A percentile compares a stretch with the other conserved stretches of the same genome.
These are phyloP conservation scores for Dysphania ambrosioides DNA, from an alignment of 148 eudicot species.

Conservation along the genomic window DNA sequence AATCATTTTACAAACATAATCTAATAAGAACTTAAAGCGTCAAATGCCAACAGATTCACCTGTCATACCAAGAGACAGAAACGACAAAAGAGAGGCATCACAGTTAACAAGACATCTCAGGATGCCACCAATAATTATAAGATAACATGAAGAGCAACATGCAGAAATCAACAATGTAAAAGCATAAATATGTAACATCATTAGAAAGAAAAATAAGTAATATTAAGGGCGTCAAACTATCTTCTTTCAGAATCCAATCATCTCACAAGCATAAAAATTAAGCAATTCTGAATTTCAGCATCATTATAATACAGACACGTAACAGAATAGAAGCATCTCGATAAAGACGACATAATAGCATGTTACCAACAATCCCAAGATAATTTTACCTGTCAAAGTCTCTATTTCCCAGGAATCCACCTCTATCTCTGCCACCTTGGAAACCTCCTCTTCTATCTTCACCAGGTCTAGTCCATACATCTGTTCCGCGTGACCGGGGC, in stretches of 20 bases:
- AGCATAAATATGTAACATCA: too few species aligned
- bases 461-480: constrained; percentile 57
- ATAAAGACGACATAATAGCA: background rate
- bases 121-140: background rate
- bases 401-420: constrained; percentile 60
- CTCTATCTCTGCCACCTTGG: constrained; percentile 76
- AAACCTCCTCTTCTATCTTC: constrained; percentile 66
- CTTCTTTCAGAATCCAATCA: background rate
- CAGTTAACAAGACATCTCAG: background rate
- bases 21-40: too few species aligned
- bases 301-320: background rate
- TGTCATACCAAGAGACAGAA: background rate
- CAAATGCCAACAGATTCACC: background rate
- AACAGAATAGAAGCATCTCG: background rate
- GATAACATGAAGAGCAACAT: background rate
- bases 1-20: too few species aligned
- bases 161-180: background rate
- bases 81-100: background rate
- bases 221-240: background rate
- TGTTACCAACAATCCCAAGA: background rate
- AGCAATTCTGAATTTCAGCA: background rate
- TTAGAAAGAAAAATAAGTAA: background rate
- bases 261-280: background rate
- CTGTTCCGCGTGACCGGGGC: constrained; percentile 79
- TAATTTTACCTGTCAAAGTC: constrained; percentile 62